Percentiles rank a stretch among this genome's conserved stretches.
Evolutionary conservation across 2,329 filamentous ascomycete genomes (phyloP).

Genomic region (Acrocalymma vagum): DNA sequence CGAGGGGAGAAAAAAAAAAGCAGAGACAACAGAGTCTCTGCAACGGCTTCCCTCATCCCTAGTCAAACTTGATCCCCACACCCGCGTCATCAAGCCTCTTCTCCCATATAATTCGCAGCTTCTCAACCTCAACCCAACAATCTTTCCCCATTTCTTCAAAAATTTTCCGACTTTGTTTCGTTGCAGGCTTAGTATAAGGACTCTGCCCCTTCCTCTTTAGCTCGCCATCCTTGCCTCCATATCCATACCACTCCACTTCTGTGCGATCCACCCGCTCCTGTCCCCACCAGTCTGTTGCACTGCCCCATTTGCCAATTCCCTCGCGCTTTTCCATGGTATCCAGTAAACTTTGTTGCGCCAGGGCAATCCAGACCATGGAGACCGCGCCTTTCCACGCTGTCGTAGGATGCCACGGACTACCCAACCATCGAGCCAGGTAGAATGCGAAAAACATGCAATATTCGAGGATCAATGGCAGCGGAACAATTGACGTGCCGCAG

Average conservation of each 20-base stretch:
- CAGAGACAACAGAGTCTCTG: too few relatives aligned
- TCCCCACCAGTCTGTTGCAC: slow-evolving; percentile 68
- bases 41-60: slow-evolving; percentile 3
- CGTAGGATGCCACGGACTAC: slow-evolving; percentile 87
- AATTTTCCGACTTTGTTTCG: slow-evolving; percentile 64
- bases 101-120: slow-evolving; percentile 71
- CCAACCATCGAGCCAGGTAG: slow-evolving; percentile 76
- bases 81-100: slow-evolving; percentile 44
- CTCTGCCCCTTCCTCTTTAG: slow-evolving; percentile 63
- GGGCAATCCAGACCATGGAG: slow-evolving; percentile 79
- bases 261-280: slow-evolving; percentile 74
- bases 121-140: slow-evolving; percentile 77
- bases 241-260: slow-evolving; percentile 87
- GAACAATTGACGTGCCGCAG: slow-evolving; percentile 81
- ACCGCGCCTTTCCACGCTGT: slow-evolving; percentile 79
- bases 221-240: slow-evolving; percentile 65
- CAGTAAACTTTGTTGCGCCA: slow-evolving; percentile 71
- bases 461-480: slow-evolving; percentile 74
- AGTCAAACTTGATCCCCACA: slow-evolving; percentile 47
- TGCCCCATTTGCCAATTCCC: slow-evolving; percentile 83
- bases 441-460: slow-evolving; percentile 74
- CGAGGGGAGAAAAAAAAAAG: too few relatives aligned
- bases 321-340: slow-evolving; percentile 61
- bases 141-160: slow-evolving; percentile 70
- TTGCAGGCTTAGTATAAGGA: slow-evolving; percentile 66